Evolutionary conservation across 2,329 filamentous ascomycete genomes (phyloP).

Genomic region (Niveomyces coronatus): DNA sequence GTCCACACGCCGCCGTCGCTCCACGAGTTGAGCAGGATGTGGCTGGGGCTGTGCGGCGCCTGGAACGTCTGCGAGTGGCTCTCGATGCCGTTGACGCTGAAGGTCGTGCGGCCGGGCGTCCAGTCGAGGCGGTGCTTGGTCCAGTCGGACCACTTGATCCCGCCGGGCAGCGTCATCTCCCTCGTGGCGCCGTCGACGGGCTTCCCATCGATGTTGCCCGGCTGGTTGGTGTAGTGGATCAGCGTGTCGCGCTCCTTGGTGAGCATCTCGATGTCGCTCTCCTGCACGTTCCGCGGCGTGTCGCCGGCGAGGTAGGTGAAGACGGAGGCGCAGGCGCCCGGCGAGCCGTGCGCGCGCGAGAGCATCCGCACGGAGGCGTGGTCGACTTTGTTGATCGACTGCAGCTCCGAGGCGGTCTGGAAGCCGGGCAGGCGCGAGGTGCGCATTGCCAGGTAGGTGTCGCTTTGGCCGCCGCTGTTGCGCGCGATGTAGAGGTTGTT

Average conservation of each 20-base stretch:
- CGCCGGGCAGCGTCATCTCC: conserved; percentile 31
- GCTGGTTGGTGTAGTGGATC: conserved; percentile 51
- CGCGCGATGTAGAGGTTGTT: conserved; percentile 35
- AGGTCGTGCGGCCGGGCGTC: conserved; percentile 40
- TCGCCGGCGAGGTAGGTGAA: conserved; percentile 36
- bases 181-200: conserved; percentile 33
- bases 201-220: conserved; percentile 34
- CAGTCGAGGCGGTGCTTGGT: conserved; percentile 48
- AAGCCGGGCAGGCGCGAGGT: conserved; percentile 31
- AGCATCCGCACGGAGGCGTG: conserved; percentile 33
- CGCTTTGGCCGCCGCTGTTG: conserved; percentile 23
- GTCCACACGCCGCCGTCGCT: conserved; percentile 48
- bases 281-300: conserved; percentile 29
- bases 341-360: conserved; percentile 33
- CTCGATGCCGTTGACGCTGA: conserved; percentile 40
- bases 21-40: conserved; percentile 48
- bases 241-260: conserved; percentile 30
- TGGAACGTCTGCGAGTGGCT: conserved; percentile 42
- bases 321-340: conserved; percentile 39
- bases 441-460: conserved; percentile 36
- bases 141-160: conserved; percentile 40
- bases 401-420: conserved; percentile 37
- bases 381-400: conserved; percentile 21
- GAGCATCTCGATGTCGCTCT: conserved; percentile 41
- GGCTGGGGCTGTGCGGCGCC: conserved; percentile 39